Percentiles rank a stretch among this genome's conserved stretches.
These are phyloP conservation scores for Pseudonitzschia multistriata DNA, from an alignment of 108 stramenopile genomes.

Conservation along the genomic window DNA sequence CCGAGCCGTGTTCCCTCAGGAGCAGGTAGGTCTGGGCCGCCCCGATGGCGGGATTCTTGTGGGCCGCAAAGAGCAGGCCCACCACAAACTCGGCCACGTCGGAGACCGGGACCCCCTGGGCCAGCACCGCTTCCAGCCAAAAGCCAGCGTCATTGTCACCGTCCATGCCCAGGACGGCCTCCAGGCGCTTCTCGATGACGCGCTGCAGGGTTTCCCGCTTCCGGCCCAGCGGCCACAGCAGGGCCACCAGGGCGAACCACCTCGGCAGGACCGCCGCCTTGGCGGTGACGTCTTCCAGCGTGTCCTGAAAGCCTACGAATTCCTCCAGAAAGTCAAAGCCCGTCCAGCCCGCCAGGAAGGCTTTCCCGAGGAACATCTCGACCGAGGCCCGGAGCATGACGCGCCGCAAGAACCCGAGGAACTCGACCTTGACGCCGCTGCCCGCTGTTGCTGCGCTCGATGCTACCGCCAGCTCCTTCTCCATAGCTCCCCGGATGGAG, in stretches of 20 bases:
- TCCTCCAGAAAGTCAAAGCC: constrained; percentile 23
- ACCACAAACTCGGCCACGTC: constrained; percentile 45
- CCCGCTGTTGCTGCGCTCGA: background rate
- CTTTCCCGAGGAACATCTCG: constrained; percentile 26
- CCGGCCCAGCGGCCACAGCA: constrained; percentile 41
- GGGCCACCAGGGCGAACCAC: constrained; percentile 24
- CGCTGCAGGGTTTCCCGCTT: constrained; percentile 33
- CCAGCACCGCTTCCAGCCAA: constrained; percentile 29
- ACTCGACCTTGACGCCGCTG: constrained; percentile 20
- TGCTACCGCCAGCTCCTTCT: constrained; percentile 15
- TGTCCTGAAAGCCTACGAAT: constrained; percentile 34
- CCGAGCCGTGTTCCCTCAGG: constrained; percentile 13
- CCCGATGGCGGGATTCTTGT: constrained; percentile 65
- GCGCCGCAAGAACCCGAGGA: constrained; percentile 40
- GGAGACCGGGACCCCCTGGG: background rate
- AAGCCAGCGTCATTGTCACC: constrained; percentile 15
- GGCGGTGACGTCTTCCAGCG: constrained; percentile 57
- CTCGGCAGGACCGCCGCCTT: constrained; percentile 49
- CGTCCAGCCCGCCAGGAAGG: constrained; percentile 25
- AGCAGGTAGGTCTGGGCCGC: constrained; percentile 48
- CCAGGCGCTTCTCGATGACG: constrained; percentile 20
- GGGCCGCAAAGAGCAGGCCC: constrained; percentile 61
- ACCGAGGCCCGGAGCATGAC: constrained; percentile 39
- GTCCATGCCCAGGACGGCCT: background rate
- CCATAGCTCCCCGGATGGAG: constrained; percentile 11